Evolutionary conservation across 441 rosid species (phyloP).

Genomic region (Eutrema salsugineum): DNA sequence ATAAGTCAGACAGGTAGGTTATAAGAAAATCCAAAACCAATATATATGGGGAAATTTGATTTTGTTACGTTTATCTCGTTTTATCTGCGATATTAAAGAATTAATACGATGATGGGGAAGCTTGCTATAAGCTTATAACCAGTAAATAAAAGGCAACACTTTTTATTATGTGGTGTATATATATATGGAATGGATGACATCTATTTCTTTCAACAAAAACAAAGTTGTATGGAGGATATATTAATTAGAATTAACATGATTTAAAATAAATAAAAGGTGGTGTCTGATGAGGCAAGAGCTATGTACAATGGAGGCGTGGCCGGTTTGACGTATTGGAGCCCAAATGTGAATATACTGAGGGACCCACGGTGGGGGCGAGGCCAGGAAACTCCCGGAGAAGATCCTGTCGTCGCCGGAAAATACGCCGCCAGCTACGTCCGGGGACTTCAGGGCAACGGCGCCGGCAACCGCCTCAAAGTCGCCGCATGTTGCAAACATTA

Average conservation of each 20-base stretch:
- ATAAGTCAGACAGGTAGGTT: slow-evolving; percentile 10
- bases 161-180: neutral
- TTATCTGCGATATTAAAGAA: neutral
- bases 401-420: slow-evolving; percentile 56
- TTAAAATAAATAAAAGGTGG: slow-evolving; percentile 36
- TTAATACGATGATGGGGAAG: slow-evolving; percentile 14
- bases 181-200: neutral
- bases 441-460: slow-evolving; percentile 53
- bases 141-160: neutral
- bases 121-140: slow-evolving; percentile 14
- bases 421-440: slow-evolving; percentile 64
- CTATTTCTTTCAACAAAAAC: neutral
- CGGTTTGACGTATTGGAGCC: slow-evolving; percentile 73
- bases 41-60: neutral
- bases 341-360: slow-evolving; percentile 69
- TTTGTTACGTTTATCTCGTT: neutral
- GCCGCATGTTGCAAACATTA: slow-evolving; percentile 84
- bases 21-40: neutral
- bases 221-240: slow-evolving; percentile 1
- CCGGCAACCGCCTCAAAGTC: slow-evolving; percentile 55
- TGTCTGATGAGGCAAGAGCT: slow-evolving; percentile 78
- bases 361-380: slow-evolving; percentile 91
- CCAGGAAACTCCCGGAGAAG: slow-evolving; percentile 83
- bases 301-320: slow-evolving; percentile 79
- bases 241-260: neutral